A percentile compares a stretch with the other conserved stretches of the same genome.
phyloP scores from a whole-genome alignment of 1,139 yeast genomes.

The Geotrichum restrictum region DNA sequence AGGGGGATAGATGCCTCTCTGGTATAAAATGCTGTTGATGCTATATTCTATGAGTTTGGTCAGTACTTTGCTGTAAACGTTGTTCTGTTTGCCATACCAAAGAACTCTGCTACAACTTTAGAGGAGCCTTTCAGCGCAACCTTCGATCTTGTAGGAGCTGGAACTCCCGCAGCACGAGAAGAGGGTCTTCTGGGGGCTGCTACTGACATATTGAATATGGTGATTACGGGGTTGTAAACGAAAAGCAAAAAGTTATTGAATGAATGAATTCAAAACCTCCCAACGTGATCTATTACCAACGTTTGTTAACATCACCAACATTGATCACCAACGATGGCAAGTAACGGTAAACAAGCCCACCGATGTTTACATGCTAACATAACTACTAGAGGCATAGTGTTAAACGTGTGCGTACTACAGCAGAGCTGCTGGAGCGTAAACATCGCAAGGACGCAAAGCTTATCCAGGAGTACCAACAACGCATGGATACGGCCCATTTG shows the following conservation, averaged over 20 bases:
- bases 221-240: not conserved
- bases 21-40: constrained; percentile 76
- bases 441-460: constrained; percentile 51
- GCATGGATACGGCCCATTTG: constrained; percentile 46
- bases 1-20: constrained; percentile 84
- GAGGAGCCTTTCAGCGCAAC: constrained; percentile 75
- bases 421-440: constrained; percentile 48
- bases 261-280: not conserved
- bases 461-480: constrained; percentile 52
- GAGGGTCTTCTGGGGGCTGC: constrained; percentile 5
- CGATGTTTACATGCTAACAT: no score
- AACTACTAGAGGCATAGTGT: constrained; percentile 61
- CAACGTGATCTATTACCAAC: not conserved
- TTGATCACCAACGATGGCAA: no score
- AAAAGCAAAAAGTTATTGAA: not conserved
- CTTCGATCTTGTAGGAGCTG: constrained; percentile 46
- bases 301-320: not conserved
- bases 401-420: constrained; percentile 55
- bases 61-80: no score
- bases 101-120: constrained; percentile 74
- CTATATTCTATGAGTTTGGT: no score
- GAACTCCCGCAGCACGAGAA: not conserved
- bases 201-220: constrained; percentile 1
- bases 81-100: no score
- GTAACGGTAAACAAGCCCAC: no score